Base-by-base conservation (phyloP, 2,329 filamentous ascomycete genomes). In the Didymella arachidicola region DNA sequence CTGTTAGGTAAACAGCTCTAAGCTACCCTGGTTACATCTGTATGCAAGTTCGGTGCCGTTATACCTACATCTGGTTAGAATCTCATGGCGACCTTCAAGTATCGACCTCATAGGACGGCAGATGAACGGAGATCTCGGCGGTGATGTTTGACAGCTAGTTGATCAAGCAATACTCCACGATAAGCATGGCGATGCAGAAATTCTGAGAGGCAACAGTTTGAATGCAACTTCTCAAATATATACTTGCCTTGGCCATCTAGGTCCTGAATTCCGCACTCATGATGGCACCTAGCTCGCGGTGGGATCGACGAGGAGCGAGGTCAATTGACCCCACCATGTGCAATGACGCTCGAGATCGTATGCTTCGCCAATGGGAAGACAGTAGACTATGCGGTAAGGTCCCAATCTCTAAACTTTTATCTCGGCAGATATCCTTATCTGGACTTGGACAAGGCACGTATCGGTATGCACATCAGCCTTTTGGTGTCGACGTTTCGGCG, bases 1-100 rank as follows among this genome's bases (percentile, higher is more conserved):
- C 60, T 65, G 64, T 74, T 73, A 74, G 69, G 70, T 74, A 72
- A 73, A 74, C 57, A 68, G 66, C 64, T 69, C 57, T 47, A 57
- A 74, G 68, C 68, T 74, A 68, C 65, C 71, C 68, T 54, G 57
- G 66, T 64, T 34, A 58, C 60, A 60, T 46, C 53, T 42, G 45
- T 63, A 63, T 71, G 72, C 67, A 73, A 18, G 47, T 62, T 61
- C 59, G 56, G 62, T 55, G 57, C 25, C 44, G 29, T 34, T 50
- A 43, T 67, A 52, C 57, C 66, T 56, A 42, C 52, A 71, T 70
- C 58, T 50, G 64, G 71, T 53, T 70, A 71, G 63, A 19, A 42
- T 30, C 2, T 54, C 45, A 57, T 45, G 38, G 50, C 8, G 43
- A 60, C 46, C 55, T 51, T 34, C 38, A 45, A 45, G 52, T 55